Evolutionary conservation across 441 rosid genomes (phyloP).

Genomic region (Codiaeum variegatum): DNA sequence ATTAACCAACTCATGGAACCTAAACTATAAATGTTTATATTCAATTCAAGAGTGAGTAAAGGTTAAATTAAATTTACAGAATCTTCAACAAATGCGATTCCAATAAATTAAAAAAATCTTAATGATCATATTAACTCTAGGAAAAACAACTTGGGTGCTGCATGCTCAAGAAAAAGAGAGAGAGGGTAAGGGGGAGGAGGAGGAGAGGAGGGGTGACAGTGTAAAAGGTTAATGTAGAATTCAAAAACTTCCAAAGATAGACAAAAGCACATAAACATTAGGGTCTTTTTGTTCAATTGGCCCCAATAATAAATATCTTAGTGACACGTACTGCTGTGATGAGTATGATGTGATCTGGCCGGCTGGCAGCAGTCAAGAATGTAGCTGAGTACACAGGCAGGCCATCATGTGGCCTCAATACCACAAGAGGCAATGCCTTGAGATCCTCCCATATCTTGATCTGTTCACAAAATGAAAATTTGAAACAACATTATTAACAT

Average conservation of each 20-base stretch:
- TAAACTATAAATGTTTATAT: background rate
- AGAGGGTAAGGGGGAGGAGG: background rate
- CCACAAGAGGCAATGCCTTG: constrained; percentile 56
- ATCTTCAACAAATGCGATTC: background rate
- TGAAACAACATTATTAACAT: background rate
- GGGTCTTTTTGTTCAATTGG: background rate
- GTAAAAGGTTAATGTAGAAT: background rate
- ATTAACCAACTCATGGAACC: background rate
- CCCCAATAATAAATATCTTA: background rate
- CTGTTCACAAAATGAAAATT: constrained; percentile 30
- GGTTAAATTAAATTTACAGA: background rate
- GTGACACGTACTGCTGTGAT: constrained; percentile 57
- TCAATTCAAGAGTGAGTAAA: background rate
- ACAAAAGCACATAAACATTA: background rate
- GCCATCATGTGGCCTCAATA: constrained; percentile 71
- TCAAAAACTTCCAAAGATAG: background rate
- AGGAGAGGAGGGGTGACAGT: background rate
- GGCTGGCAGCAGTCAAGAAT: constrained; percentile 57
- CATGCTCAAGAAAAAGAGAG: background rate
- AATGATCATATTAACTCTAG: background rate
- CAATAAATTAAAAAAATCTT: background rate
- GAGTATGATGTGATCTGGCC: constrained; percentile 75
- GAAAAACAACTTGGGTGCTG: constrained; percentile 8
- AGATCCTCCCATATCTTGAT: constrained; percentile 85
- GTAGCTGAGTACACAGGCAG: constrained; percentile 65